Percentiles rank a stretch among this genome's conserved stretches.
phyloP scores from a whole-genome alignment of 441 rosid species.

The Iberis amara region DNA sequence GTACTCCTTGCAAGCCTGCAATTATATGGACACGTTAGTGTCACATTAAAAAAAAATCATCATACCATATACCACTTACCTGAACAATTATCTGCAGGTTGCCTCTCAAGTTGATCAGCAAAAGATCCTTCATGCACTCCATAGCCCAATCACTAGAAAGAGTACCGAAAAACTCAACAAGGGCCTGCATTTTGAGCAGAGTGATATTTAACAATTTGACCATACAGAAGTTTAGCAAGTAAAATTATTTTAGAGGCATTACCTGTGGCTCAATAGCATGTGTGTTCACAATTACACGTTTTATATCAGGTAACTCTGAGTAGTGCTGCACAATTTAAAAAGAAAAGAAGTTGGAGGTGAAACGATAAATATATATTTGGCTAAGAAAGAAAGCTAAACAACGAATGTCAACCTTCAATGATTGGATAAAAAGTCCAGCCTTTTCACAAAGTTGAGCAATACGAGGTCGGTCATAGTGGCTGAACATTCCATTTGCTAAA shows the following conservation, averaged over 20 bases:
- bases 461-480: constrained; percentile 94
- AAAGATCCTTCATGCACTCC: constrained; percentile 96
- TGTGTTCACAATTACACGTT: constrained; percentile 94
- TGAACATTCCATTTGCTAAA: constrained; percentile 94
- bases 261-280: constrained; percentile 99
- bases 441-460: constrained; percentile 97
- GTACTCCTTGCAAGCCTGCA: constrained; percentile 92
- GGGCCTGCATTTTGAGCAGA: constrained; percentile 50
- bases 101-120: constrained; percentile 74
- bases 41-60: constrained; percentile 15
- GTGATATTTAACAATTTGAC: constrained; percentile 16
- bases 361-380: constrained; percentile 5
- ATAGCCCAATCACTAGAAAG: constrained; percentile 93
- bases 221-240: constrained; percentile 8
- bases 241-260: constrained; percentile 5
- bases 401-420: constrained; percentile 61
- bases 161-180: constrained; percentile 94
- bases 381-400: constrained; percentile 4
- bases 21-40: constrained; percentile 19
- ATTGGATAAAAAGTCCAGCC: constrained; percentile 86
- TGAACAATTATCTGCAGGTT: constrained; percentile 93
- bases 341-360: constrained; percentile 14
- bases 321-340: constrained; percentile 65
- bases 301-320: constrained; percentile 84
- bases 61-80: constrained; percentile 36